phyloP scores from a whole-genome alignment of 1,284 basidiomycete genomes.

The Apiotrichum siamense region DNA sequence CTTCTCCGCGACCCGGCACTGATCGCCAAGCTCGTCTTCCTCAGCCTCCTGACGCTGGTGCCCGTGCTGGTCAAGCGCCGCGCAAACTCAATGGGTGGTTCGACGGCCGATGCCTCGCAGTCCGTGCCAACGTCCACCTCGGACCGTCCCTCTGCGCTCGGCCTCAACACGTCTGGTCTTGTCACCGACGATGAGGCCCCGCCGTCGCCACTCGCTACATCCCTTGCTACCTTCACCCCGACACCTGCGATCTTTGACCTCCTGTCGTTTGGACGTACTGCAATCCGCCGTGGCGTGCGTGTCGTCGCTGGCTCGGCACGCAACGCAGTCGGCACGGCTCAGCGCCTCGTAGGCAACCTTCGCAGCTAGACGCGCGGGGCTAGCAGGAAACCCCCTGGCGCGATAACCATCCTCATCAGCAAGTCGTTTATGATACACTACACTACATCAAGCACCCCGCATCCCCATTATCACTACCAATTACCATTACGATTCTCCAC shows the following conservation, averaged over 20 bases:
- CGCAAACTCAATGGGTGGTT: background rate
- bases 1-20: slow-evolving; percentile 47
- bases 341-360: slow-evolving; percentile 6
- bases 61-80: slow-evolving; percentile 46
- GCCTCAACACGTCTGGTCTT: slow-evolving; percentile 5
- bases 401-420: background rate
- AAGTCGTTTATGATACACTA: background rate
- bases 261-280: slow-evolving; percentile 35
- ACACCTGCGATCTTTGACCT: slow-evolving; percentile 41
- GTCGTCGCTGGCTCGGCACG: slow-evolving; percentile 15
- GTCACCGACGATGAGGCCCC: slow-evolving; percentile 15
- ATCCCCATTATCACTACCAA: no score
- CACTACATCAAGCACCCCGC: background rate
- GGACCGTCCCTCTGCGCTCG: slow-evolving; percentile 4
- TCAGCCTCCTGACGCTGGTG: slow-evolving; percentile 43
- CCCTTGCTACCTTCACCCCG: slow-evolving; percentile 38
- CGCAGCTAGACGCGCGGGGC: background rate
- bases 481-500: no score
- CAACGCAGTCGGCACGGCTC: background rate
- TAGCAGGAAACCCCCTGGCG: no score
- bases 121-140: slow-evolving; percentile 6
- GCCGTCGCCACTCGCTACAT: slow-evolving; percentile 28
- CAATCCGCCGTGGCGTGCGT: slow-evolving; percentile 27
- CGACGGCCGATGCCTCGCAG: slow-evolving; percentile 7
- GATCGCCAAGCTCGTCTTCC: slow-evolving; percentile 45